Evolutionary conservation across 2,329 filamentous ascomycete genomes (phyloP), one percentile per base, ranked within the genome.

Genomic region (Xylaria sp.): DNA sequence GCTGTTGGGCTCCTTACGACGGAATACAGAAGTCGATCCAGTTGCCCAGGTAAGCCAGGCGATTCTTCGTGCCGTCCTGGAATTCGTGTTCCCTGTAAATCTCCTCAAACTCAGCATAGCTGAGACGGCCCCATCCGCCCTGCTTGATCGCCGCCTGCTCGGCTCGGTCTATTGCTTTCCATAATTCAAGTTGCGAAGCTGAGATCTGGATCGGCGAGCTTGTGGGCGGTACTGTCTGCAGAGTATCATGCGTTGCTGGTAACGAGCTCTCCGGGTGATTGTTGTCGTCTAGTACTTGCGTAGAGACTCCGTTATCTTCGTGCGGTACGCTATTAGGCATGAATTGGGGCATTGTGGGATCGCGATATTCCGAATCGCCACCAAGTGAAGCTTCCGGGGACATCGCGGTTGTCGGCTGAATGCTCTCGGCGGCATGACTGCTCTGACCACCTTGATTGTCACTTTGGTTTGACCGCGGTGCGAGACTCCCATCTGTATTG

Each of bases 1-100:
- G 47, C 34, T 23, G 5, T 44, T 52, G 47, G 3, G n/a, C 55
- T 11, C 48, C 34, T 66, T 72, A 85, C 11, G 84, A 85, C 8
- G 84, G 85, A 65, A 88, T 87, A 72, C 85, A 88, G 71, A 87
- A 86, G 71, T 97, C 92, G 73, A 97, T 90, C 93, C 93, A 97
- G 68, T 85, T 90, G 61, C 90, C 90, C 52, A 97, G 79, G 73
- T 96, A 93, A 66, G 90, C 89, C 62, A 92, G 79, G 56, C 87
- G 77, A 70, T 85, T 84, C 11, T 80, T 82, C 34, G 78, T 76
- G 23, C 84, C 83, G 65, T 87, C 83, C 63, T 86, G 81, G n/a
- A 80, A 79, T 66, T 85, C 84, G 47, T 73, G 70, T 35, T 71
- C 67, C 16, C 68, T 66, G 76, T 94, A 91, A 54, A 88, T 86